Conservation (phyloP, 2,329 filamentous ascomycete genomes). For the Hypocrella siamensis region DNA sequence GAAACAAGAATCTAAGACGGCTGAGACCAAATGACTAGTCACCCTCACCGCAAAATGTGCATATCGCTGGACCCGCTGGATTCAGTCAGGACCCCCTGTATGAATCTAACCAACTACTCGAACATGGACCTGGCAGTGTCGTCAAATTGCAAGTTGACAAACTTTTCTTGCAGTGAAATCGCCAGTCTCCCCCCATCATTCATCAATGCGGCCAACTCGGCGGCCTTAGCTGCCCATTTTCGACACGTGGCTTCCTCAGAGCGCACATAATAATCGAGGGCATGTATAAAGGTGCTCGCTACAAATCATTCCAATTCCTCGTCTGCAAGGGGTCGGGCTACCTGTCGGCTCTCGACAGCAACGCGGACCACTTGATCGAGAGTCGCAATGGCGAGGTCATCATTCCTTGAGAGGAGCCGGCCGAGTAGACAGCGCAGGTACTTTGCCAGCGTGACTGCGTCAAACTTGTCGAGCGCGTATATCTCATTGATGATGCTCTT, state of each 20-base stretch:
- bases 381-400: slow-evolving; percentile 39
- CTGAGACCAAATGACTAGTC: too few relatives aligned
- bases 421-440: slow-evolving; percentile 71
- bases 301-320: slow-evolving; percentile 67
- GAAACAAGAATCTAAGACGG: too few relatives aligned
- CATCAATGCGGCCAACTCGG: slow-evolving; percentile 43
- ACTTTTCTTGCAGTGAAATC: slow-evolving; percentile 25
- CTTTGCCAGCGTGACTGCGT: slow-evolving; percentile 47
- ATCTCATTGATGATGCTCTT: slow-evolving; percentile 57
- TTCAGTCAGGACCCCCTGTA: too few relatives aligned
- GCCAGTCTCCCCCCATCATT: slow-evolving; percentile 35
- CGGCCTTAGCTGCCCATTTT: slow-evolving; percentile 46
- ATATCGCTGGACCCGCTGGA: too few relatives aligned
- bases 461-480: slow-evolving; percentile 38
- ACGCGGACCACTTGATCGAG: slow-evolving; percentile 46
- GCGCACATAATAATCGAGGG: slow-evolving; percentile 46
- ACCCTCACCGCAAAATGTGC: too few relatives aligned
- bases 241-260: slow-evolving; percentile 38
- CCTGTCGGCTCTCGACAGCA: slow-evolving; percentile 30
- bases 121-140: not conserved
- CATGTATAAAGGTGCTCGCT: slow-evolving; percentile 52
- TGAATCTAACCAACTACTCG: not conserved
- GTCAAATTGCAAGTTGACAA: slow-evolving; percentile 20
- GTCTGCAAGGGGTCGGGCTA: slow-evolving; percentile 37
- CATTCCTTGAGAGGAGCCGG: slow-evolving; percentile 41